phyloP scores from a whole-genome alignment of 768 basidiomycete genomes.

The Panellus pusillus region DNA sequence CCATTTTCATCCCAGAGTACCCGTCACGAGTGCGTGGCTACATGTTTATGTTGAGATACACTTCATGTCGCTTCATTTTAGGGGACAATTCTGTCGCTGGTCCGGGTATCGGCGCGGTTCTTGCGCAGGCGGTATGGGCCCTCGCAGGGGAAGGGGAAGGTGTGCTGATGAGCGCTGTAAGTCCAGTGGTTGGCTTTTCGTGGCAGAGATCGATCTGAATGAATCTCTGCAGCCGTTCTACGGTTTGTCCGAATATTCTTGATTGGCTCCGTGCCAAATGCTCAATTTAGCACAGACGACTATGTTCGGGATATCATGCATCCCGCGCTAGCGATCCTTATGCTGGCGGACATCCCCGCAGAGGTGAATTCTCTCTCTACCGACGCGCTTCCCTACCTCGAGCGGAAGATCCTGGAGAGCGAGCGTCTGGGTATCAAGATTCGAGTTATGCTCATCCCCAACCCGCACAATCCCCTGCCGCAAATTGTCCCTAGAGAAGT shows the following conservation, averaged over 20 bases:
- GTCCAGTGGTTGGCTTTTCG: background rate
- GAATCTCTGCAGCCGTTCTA: slow-evolving; percentile 13
- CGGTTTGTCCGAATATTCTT: background rate
- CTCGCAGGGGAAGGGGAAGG: slow-evolving; percentile 11
- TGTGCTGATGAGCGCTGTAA: slow-evolving; percentile 16
- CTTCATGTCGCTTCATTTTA: background rate
- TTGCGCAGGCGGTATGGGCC: slow-evolving; percentile 19
- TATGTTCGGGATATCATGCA: slow-evolving; percentile 19
- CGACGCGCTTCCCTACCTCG: slow-evolving; percentile 21
- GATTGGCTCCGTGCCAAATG: too few relatives aligned
- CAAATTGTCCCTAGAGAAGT: slow-evolving; percentile 22
- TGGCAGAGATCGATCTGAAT: background rate
- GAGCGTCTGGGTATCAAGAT: slow-evolving; percentile 19
- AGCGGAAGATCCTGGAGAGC: slow-evolving; percentile 18
- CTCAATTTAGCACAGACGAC: slow-evolving; percentile 2
- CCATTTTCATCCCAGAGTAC: slow-evolving; percentile 13
- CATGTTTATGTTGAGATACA: background rate
- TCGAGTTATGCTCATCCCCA: slow-evolving; percentile 28
- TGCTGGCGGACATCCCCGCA: slow-evolving; percentile 8
- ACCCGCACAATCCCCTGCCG: slow-evolving; percentile 33
- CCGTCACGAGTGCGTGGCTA: slow-evolving; percentile 8
- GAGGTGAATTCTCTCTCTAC: slow-evolving; percentile 11
- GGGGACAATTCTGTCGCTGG: slow-evolving; percentile 18
- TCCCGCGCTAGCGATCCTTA: slow-evolving; percentile 4
- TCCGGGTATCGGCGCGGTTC: slow-evolving; percentile 14